These are phyloP conservation scores for Castanea crenata DNA, from an alignment of 306 rosid genomes.

Conservation along the genomic window DNA sequence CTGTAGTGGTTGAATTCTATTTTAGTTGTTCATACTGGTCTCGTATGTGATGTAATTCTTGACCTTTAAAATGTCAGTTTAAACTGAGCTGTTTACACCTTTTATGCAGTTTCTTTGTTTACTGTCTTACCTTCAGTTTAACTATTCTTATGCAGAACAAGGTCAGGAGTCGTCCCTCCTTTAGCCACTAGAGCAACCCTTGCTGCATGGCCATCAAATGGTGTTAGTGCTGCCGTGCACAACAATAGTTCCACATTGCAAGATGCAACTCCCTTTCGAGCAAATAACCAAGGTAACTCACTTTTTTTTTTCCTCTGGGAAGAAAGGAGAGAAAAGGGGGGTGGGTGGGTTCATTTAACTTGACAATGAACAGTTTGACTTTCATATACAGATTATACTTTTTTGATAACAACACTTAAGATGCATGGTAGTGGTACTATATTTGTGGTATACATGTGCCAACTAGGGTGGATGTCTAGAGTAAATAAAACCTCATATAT, in stretches of 20 bases:
- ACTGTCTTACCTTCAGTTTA: constrained; percentile 1
- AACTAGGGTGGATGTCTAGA: background rate
- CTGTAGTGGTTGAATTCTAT: background rate
- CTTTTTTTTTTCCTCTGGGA: background rate
- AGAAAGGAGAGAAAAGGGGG: no score
- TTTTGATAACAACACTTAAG: background rate
- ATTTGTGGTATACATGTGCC: background rate
- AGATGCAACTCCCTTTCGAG: constrained; percentile 26
- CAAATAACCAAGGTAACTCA: constrained; percentile 47
- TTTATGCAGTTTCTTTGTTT: background rate
- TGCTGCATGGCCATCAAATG: constrained; percentile 79
- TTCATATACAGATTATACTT: background rate
- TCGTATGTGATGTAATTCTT: background rate
- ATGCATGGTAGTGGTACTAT: background rate
- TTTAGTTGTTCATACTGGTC: background rate
- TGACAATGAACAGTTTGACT: background rate
- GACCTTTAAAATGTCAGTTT: background rate
- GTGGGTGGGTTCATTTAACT: background rate
- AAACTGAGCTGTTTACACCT: background rate
- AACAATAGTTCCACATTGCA: constrained; percentile 26
- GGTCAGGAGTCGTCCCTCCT: constrained; percentile 67
- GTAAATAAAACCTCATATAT: background rate
- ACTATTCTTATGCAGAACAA: constrained; percentile 52
- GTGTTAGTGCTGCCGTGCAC: constrained; percentile 32
- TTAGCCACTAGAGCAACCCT: constrained; percentile 72